Evolutionary conservation across 2,329 filamentous ascomycete genomes (phyloP).

Genomic region (Paradendryphiella salina): DNA sequence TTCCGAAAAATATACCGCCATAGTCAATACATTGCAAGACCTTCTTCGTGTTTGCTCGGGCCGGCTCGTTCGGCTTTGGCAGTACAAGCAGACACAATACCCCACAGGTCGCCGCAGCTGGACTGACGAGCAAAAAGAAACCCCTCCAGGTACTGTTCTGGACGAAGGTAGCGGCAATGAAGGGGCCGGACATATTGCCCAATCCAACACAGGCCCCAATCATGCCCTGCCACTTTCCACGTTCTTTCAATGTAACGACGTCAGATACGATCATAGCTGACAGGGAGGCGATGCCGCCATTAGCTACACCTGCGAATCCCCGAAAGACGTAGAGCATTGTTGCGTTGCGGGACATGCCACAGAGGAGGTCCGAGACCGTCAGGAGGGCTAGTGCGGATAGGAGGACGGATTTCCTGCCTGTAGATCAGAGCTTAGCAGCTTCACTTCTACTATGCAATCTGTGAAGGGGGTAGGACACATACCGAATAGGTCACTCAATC

Average conservation of each 20-base stretch:
- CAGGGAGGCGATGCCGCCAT: conserved; percentile 59
- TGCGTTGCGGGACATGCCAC: conserved; percentile 59
- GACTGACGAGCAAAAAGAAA: conserved; percentile 28
- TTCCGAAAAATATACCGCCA: conserved; percentile 59
- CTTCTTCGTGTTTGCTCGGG: conserved; percentile 49
- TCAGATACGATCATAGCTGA: conserved; percentile 47
- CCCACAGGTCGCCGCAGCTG: conserved; percentile 17
- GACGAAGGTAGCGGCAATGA: conserved; percentile 30
- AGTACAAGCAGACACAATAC: conserved; percentile 21
- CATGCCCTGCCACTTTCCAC: conserved; percentile 46
- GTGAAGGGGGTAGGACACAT: background rate
- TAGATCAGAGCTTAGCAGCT: background rate
- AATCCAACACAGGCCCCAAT: conserved; percentile 31
- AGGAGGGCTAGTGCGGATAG: conserved; percentile 58
- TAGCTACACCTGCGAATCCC: conserved; percentile 61
- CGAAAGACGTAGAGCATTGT: conserved; percentile 65
- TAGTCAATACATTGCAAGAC: conserved; percentile 62
- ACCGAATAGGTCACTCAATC: conserved; percentile 64
- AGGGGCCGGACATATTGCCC: conserved; percentile 32
- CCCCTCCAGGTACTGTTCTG: conserved; percentile 27
- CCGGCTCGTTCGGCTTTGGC: conserved; percentile 52
- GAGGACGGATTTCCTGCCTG: conserved; percentile 48
- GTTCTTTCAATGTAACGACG: conserved; percentile 42
- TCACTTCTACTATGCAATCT: background rate
- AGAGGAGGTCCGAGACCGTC: conserved; percentile 61